Evolutionary conservation across 2,329 filamentous ascomycete genomes (phyloP).

Genomic region (Pseudogymnoascus sp.): DNA sequence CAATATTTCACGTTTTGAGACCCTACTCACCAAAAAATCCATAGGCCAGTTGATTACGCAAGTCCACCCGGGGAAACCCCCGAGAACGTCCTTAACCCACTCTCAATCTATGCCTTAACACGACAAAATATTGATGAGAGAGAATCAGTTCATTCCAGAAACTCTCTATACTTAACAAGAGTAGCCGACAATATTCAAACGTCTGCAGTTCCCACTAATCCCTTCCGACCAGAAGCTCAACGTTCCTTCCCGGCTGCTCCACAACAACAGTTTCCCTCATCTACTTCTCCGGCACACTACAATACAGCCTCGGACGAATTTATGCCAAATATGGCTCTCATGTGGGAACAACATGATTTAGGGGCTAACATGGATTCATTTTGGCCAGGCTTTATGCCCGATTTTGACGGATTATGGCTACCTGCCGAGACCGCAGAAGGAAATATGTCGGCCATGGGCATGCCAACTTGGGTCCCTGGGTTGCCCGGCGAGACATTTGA

Average conservation of each 20-base stretch:
- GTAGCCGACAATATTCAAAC: background rate
- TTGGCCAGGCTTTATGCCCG: slow-evolving; percentile 2
- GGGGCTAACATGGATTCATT: background rate
- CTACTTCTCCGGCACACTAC: background rate
- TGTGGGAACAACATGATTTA: slow-evolving; percentile 5
- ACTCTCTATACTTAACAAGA: slow-evolving; percentile 7
- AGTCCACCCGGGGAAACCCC: slow-evolving; percentile 18
- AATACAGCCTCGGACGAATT: background rate
- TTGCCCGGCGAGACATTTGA: background rate
- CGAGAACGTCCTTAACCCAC: slow-evolving; percentile 23
- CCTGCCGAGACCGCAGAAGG: background rate
- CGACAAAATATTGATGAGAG: slow-evolving; percentile 22
- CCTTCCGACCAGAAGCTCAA: background rate
- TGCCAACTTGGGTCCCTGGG: slow-evolving; percentile 2
- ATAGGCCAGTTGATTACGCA: background rate
- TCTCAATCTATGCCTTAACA: slow-evolving; percentile 24
- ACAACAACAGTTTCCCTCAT: background rate
- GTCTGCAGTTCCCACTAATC: background rate
- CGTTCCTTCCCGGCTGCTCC: background rate
- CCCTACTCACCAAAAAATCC: background rate
- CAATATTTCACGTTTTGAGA: background rate
- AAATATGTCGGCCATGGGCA: background rate
- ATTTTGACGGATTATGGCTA: slow-evolving; percentile 7
- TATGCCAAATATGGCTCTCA: slow-evolving; percentile 4
- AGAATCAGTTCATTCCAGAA: slow-evolving; percentile 19